Evolutionary conservation across 331 rosid genomes (phyloP).

Genomic region (Phaseolus coccineus): DNA sequence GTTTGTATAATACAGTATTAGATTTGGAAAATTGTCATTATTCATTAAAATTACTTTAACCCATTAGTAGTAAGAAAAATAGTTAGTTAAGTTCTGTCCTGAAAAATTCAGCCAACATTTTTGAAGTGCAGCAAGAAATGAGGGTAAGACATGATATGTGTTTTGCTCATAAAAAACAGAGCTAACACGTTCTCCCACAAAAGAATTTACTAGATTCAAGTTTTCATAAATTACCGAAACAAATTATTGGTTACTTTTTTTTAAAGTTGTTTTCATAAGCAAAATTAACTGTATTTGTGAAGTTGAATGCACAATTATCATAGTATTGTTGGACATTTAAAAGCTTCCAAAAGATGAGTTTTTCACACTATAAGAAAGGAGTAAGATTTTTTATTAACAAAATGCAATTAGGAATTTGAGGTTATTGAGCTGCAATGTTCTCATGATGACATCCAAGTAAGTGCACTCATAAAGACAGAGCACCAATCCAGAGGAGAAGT

Average conservation of each 20-base stretch:
- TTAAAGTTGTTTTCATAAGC: background rate
- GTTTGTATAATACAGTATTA: background rate
- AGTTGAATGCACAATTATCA: slow-evolving; percentile 28
- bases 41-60: slow-evolving; percentile 14
- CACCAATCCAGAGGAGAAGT: slow-evolving; percentile 41
- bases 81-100: background rate
- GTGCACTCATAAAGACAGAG: slow-evolving; percentile 21
- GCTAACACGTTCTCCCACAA: background rate
- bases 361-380: background rate
- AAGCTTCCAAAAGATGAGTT: slow-evolving; percentile 37
- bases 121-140: background rate
- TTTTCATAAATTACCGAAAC: slow-evolving; percentile 15
- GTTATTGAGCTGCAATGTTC: slow-evolving; percentile 9
- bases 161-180: slow-evolving; percentile 8
- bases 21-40: background rate
- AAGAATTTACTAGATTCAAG: background rate
- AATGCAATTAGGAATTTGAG: background rate
- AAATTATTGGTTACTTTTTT: slow-evolving; percentile 9
- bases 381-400: slow-evolving; percentile 1
- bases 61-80: background rate
- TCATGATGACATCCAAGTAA: slow-evolving; percentile 17
- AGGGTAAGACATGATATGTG: slow-evolving; percentile 1
- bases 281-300: slow-evolving; percentile 22
- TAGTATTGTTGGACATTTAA: slow-evolving; percentile 9
- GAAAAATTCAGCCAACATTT: slow-evolving; percentile 14